Evolutionary conservation across 805 yeast species (phyloP).

Genomic region (Ogataea nonfermentans): DNA sequence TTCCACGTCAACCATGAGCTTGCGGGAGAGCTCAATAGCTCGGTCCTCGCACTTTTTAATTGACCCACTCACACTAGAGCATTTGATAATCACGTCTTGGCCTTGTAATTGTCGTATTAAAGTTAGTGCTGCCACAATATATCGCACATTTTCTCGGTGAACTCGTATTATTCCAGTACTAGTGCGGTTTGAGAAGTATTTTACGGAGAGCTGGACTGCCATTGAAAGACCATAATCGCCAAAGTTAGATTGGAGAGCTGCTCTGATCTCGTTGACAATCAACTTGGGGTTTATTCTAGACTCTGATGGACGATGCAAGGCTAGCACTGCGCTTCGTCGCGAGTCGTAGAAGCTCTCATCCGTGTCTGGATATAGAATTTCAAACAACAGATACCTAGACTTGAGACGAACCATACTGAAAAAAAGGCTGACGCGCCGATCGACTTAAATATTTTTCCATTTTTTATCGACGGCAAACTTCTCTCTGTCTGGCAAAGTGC

Average conservation of each 20-base stretch:
- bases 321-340: conserved; percentile 39
- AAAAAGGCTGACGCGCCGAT: conserved; percentile 13
- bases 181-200: conserved; percentile 79
- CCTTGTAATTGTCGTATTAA: conserved; percentile 52
- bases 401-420: conserved; percentile 81
- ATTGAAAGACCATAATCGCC: conserved; percentile 78
- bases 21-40: conserved; percentile 51
- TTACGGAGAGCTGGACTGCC: conserved; percentile 51
- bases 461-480: conserved; percentile 10
- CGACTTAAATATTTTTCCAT: conserved; percentile 5
- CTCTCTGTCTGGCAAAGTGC: conserved; percentile 10
- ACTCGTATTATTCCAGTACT: conserved; percentile 84
- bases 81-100: conserved; percentile 51
- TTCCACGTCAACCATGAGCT: conserved; percentile 30
- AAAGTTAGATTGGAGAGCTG: conserved; percentile 57
- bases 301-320: conserved; percentile 53
- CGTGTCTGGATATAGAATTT: conserved; percentile 61
- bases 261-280: conserved; percentile 52
- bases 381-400: conserved; percentile 80
- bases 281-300: conserved; percentile 45
- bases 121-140: conserved; percentile 66
- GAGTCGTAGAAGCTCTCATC: conserved; percentile 18
- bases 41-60: conserved; percentile 78
- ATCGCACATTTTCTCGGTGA: conserved; percentile 58
- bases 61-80: conserved; percentile 78